Evolutionary conservation across 108 stramenopile species (phyloP), one percentile per base, ranked within the genome.

Genomic region (Pseudonitzschia multistriata): DNA sequence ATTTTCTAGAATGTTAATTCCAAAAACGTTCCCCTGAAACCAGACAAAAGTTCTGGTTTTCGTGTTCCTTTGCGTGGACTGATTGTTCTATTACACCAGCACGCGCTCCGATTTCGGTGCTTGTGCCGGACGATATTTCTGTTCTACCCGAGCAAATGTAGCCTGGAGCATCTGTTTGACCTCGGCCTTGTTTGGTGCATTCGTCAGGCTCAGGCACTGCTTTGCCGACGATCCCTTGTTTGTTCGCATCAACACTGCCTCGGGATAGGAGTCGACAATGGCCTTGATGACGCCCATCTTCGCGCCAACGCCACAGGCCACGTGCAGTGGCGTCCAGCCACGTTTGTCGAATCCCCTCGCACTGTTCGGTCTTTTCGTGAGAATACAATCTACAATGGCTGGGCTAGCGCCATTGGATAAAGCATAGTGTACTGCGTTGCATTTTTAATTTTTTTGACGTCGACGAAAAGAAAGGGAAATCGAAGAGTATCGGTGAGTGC

Each of bases 301-400:
- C 11, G 92, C 89, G 34, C 85, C 87, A 36, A 85, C 83, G 34
- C 83, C 83, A 62, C 88, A 90, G 5, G 92, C 92, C 54, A 89
- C 85, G 67, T 94, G 92, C 5, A 94, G 66, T 45, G 86, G 86
- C 11, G 84, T 75, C 88, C 88, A 90, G 3, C 86, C 86, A 63
- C 86, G 71, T 42, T 76, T 74, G 68, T 87, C 88, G 31, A 73
- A 79, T 33, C 84, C 82, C 45, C 84, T 68, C 5, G 85, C 84
- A 49, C 81, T 74, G 8, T 79, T 74, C 0, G 88, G 84, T 36
- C 71, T 73, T 28, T 67, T 25, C 21, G 77, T 66, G 35, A 90
- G 59, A 21, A 90, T 75, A 22, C 81, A 28, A 36, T 77, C 73
- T 25, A 90, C 76, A 15, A 80, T 74, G 7, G 77, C 67, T 13